phyloP scores from a whole-genome alignment of 495 filamentous ascomycete species.

The Hyaloscypha bicolor region DNA sequence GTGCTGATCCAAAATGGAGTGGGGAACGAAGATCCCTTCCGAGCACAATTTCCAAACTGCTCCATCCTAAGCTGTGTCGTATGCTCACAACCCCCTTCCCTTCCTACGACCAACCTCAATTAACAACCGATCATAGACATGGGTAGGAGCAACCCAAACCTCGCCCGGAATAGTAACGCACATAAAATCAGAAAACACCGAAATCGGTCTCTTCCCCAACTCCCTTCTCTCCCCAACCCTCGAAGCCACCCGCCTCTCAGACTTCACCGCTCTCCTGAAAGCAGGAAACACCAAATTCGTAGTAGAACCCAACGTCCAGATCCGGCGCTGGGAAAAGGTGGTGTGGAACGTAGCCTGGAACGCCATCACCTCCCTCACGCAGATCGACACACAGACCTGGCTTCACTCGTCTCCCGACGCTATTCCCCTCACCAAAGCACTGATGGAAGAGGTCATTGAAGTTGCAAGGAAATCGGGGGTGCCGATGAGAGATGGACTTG shows the following conservation, averaged over 20 bases:
- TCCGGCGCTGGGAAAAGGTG: constrained; percentile 54
- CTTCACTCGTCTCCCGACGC: constrained; percentile 44
- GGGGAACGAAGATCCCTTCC: constrained; percentile 41
- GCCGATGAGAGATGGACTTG: constrained; percentile 40
- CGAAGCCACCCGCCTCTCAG: constrained; percentile 40
- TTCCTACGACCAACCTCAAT: neutral
- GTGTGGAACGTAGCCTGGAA: constrained; percentile 61
- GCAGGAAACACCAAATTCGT: constrained; percentile 44
- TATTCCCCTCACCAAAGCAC: constrained; percentile 41
- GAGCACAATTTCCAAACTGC: constrained; percentile 32
- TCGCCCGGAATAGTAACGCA: constrained; percentile 48
- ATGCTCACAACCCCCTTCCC: constrained; percentile 12
- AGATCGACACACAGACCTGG: constrained; percentile 52
- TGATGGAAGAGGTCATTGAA: constrained; percentile 54
- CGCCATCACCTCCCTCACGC: constrained; percentile 51
- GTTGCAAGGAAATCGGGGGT: constrained; percentile 49
- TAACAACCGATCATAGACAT: constrained; percentile 40
- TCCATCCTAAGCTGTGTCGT: constrained; percentile 41
- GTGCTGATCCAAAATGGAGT: constrained; percentile 45
- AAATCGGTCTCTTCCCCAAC: constrained; percentile 46
- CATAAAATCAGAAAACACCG: constrained; percentile 45
- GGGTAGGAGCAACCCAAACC: constrained; percentile 52
- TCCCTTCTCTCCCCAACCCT: constrained; percentile 20
- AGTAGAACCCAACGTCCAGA: constrained; percentile 47
- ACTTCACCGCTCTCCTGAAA: constrained; percentile 42